Percentiles rank a stretch among this genome's conserved stretches.
phyloP scores from a whole-genome alignment of 2,329 filamentous ascomycete genomes.

The Hypoxylon sp. region DNA sequence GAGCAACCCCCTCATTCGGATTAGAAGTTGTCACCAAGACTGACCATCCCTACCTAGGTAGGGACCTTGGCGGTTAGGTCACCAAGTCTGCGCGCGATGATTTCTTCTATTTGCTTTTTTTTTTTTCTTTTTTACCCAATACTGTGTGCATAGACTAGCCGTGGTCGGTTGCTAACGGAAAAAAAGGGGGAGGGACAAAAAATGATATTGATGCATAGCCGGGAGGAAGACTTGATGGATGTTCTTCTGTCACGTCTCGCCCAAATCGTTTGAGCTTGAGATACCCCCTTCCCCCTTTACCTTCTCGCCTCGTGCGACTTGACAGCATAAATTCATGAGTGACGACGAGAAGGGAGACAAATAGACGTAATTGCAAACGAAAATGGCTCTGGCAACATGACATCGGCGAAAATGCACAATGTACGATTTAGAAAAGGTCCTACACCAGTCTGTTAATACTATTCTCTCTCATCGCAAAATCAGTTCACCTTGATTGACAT shows the following conservation, averaged over 20 bases:
- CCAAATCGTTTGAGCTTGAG: constrained; percentile 13
- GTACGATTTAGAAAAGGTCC: constrained; percentile 17
- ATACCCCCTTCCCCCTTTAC: constrained; percentile 14
- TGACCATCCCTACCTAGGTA: constrained; percentile 7
- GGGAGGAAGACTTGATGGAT: constrained; percentile 15
- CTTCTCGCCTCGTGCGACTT: constrained; percentile 1
- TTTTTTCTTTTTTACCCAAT: too few relatives aligned
- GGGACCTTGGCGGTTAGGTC: constrained; percentile 4
- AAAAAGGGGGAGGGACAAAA: neutral
- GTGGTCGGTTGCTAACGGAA: constrained; percentile 5
- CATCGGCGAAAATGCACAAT: constrained; percentile 11
- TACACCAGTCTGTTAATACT: constrained; percentile 30
- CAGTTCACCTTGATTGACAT: too few relatives aligned
- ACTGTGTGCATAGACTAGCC: constrained; percentile 22
- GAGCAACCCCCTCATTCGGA: neutral
- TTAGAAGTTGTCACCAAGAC: neutral
- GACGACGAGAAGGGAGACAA: neutral
- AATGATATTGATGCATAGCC: constrained; percentile 31
- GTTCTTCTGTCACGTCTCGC: constrained; percentile 2
- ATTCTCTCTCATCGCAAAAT: too few relatives aligned
- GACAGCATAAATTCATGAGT: constrained; percentile 15
- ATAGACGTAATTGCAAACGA: constrained; percentile 10
- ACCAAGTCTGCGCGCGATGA: constrained; percentile 9
- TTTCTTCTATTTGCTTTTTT: neutral
- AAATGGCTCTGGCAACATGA: constrained; percentile 5